Evolutionary conservation across 257 asterid genomes (phyloP), one percentile per base, ranked within the genome.

Genomic region (Solanum appendiculatum): DNA sequence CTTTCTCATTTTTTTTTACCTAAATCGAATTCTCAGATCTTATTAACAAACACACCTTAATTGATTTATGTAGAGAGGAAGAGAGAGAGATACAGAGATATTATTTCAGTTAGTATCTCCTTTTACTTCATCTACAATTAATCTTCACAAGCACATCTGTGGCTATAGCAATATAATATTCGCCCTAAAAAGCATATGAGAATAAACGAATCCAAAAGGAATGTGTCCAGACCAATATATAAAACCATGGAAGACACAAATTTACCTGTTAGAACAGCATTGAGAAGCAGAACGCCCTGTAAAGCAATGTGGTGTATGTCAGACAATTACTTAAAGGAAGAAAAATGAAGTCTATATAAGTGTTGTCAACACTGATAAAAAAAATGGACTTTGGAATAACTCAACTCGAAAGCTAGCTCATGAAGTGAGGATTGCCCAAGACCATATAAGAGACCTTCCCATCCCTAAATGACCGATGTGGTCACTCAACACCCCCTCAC

Each of bases 201-300:
- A n/a, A 40, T 44, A 40, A 77, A 14, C 2, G 15, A 77, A 77
- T 42, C 60, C 60, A 42, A 77, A 77, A 25, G 14, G 40, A 78
- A 27, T 27, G 64, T 29, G 40, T 15, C 64, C 64, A 44, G 40
- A 44, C 39, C 25, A 27, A 78, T 42, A 27, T 44, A 44, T 44
- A 44, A 27, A 78, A 44, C 84, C 64, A 44, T 27, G 44, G 84
- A 46, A 42, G 64, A 73, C 87, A 54, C 87, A 68, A 48, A 77
- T 84, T 82, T 91, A 96, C 98, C 99, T 33, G 99, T 96, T 78
- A 97, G 94, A 88, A 96, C 99, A 87, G 99, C 97, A 92, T 96
- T 97, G 83, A 97, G 96, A 90, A 97, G 91, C 86, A 97, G 93
- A 93, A 97, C 97, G 40, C 99, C 99, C 99, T 95, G 87, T 70